Evolutionary conservation across 2,329 filamentous ascomycete species (phyloP), one percentile per base, ranked within the genome.

Genomic region (Arachnomyces sp.): DNA sequence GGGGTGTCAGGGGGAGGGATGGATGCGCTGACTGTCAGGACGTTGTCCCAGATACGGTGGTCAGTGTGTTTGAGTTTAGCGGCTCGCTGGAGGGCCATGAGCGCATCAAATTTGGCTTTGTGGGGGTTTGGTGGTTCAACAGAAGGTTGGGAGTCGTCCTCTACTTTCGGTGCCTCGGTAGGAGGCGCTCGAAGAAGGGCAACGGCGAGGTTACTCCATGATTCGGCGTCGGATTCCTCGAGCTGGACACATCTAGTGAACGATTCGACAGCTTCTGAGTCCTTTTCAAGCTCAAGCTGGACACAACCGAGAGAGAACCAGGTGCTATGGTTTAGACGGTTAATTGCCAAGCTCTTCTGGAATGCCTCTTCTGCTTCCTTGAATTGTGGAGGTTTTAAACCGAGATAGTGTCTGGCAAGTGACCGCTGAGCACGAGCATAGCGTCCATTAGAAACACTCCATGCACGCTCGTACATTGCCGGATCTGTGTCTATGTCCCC

Each of bases 21-120:
- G 2, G 86, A 84, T 0, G 84, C 78, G 0, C 85, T 83, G 15
- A 96, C 81, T 0, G 88, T 92, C 42, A 98, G 76, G 12, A 96
- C 82, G 54, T 98, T 98, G 58, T 94, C 86, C 90, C 90, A 96
- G 60, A 98, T 95, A 51, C 86, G 81, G 74, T 83, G 85, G 65
- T 90, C 90, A 52, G 88, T 81, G 60, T 86, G 76, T 37, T 93
- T 87, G 16, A 94, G 76, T 3, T 77, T 74, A 0, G 89, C 87
- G 7, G 89, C 92, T 47, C 84, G 82, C 58, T 94, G 92, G 62
- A 94, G 86, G 0, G 92, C 90, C 4, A 76, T 71, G 1, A 98
- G 75, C 0, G 92, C 81, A 56, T 94, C 86, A 0, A 74, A 68
- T 2, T 88, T 74, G 39, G 85, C 71, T 35, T 72, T 72, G 28